These are phyloP conservation scores for Tetracentron sinense DNA, from an alignment of 164 flowering plant species.

Conservation along the genomic window DNA sequence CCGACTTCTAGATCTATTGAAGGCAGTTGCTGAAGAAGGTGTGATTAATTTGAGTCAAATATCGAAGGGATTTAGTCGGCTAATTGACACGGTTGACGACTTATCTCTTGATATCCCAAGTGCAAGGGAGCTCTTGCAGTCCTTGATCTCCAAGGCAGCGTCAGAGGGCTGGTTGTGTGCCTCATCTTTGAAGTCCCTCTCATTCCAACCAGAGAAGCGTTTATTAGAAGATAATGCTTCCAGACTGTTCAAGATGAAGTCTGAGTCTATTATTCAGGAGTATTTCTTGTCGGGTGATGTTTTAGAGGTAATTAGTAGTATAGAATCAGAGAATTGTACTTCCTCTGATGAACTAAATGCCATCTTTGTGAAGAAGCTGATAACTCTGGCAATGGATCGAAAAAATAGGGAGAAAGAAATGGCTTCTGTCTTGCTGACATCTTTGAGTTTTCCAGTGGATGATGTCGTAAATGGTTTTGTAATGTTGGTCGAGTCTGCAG, in stretches of 20 bases:
- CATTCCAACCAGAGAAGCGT: slow-evolving; percentile 24
- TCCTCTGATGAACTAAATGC: slow-evolving; percentile 46
- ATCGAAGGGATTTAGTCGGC: slow-evolving; percentile 59
- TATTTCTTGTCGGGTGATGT: slow-evolving; percentile 70
- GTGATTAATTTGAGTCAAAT: slow-evolving; percentile 72
- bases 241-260: slow-evolving; percentile 45
- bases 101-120: slow-evolving; percentile 67
- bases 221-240: slow-evolving; percentile 36
- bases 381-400: slow-evolving; percentile 76
- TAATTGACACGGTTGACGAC: slow-evolving; percentile 70
- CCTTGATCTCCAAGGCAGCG: slow-evolving; percentile 68
- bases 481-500: slow-evolving; percentile 71
- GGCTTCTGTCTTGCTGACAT: slow-evolving; percentile 72
- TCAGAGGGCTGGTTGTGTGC: slow-evolving; percentile 83
- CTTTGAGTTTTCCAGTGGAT: slow-evolving; percentile 57
- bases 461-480: slow-evolving; percentile 62
- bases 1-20: slow-evolving; percentile 51
- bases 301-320: slow-evolving; percentile 43
- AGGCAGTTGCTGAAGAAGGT: slow-evolving; percentile 61
- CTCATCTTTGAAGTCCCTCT: slow-evolving; percentile 57
- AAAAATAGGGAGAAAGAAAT: slow-evolving; percentile 90
- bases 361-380: slow-evolving; percentile 64
- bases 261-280: slow-evolving; percentile 59
- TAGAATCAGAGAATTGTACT: slow-evolving; percentile 43
- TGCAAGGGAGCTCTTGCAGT: slow-evolving; percentile 51